Evolutionary conservation across 495 filamentous ascomycete species (phyloP).

Genomic region (Aspergillus heteromorphus): DNA sequence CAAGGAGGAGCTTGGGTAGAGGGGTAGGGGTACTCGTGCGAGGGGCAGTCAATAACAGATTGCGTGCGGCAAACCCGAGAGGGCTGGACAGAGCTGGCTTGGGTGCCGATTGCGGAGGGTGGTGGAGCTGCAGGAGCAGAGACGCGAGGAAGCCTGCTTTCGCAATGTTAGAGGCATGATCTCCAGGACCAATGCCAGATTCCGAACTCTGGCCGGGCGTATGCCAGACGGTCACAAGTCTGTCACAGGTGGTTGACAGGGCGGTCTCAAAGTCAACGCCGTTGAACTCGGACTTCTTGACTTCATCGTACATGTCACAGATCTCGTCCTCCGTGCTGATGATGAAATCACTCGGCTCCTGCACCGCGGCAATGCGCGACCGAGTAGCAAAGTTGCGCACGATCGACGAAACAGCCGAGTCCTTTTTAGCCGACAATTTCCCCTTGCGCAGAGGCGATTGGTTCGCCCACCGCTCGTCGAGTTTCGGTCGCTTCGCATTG

Average conservation of each 20-base stretch:
- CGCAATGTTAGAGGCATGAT: constrained; percentile 50
- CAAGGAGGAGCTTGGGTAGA: constrained; percentile 67
- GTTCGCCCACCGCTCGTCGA: constrained; percentile 37
- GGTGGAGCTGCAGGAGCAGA: constrained; percentile 67
- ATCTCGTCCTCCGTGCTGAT: constrained; percentile 41
- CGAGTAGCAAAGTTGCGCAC: constrained; percentile 37
- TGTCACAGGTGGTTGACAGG: constrained; percentile 49
- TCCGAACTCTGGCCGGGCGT: constrained; percentile 43
- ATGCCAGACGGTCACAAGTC: constrained; percentile 56
- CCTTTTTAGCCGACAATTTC: constrained; percentile 41
- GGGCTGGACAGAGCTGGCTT: constrained; percentile 23
- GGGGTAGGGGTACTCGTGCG: constrained; percentile 42
- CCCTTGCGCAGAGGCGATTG: constrained; percentile 35
- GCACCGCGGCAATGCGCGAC: constrained; percentile 26
- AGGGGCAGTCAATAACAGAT: constrained; percentile 25
- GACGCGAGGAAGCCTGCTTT: constrained; percentile 71
- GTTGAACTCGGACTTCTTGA: constrained; percentile 45
- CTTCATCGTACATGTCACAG: constrained; percentile 50
- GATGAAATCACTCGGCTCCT: constrained; percentile 42
- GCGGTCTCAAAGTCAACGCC: constrained; percentile 49
- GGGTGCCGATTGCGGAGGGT: constrained; percentile 47
- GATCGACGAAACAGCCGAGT: constrained; percentile 46
- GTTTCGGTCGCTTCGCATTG: constrained; percentile 42
- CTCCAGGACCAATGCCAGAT: constrained; percentile 55
- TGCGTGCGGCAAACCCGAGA: constrained; percentile 18